phyloP scores from a whole-genome alignment of 768 basidiomycete genomes.

The Termitomyces sp. region DNA sequence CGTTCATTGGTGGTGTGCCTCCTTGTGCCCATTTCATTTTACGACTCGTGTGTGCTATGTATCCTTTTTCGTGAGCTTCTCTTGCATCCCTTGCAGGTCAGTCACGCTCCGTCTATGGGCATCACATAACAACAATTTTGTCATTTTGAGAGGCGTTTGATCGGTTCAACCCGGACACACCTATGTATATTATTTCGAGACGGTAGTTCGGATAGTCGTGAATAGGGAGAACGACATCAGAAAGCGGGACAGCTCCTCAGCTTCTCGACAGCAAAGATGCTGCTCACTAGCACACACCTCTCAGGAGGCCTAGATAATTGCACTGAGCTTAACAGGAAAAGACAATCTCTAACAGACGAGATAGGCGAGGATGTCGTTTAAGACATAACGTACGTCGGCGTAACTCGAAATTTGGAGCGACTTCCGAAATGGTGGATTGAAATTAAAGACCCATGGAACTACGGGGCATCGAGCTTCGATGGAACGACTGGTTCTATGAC shows the following conservation, averaged over 20 bases:
- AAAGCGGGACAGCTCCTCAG: not conserved
- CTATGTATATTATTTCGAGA: not conserved
- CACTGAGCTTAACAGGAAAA: not conserved
- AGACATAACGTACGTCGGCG: not conserved
- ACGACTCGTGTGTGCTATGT: not conserved
- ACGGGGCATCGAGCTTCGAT: too few relatives aligned
- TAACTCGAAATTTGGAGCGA: not conserved
- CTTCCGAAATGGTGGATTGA: not conserved
- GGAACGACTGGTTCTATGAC: not conserved
- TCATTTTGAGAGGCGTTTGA: too few relatives aligned
- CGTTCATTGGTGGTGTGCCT: too few relatives aligned
- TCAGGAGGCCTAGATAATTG: not conserved
- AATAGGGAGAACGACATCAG: not conserved
- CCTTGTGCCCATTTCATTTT: too few relatives aligned
- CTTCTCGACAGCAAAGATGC: not conserved
- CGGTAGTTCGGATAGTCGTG: not conserved
- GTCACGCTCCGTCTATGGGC: not conserved
- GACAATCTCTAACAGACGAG: not conserved
- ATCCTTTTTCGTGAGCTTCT: not conserved
- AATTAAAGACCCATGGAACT: too few relatives aligned
- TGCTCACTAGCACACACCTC: not conserved
- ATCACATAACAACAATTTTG: not conserved
- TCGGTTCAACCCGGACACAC: too few relatives aligned
- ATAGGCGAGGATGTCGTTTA: not conserved
- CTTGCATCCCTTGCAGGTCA: not conserved